A percentile compares a stretch with the other conserved stretches of the same genome.
phyloP scores from a whole-genome alignment of 768 basidiomycete genomes.

The Postia placenta region DNA sequence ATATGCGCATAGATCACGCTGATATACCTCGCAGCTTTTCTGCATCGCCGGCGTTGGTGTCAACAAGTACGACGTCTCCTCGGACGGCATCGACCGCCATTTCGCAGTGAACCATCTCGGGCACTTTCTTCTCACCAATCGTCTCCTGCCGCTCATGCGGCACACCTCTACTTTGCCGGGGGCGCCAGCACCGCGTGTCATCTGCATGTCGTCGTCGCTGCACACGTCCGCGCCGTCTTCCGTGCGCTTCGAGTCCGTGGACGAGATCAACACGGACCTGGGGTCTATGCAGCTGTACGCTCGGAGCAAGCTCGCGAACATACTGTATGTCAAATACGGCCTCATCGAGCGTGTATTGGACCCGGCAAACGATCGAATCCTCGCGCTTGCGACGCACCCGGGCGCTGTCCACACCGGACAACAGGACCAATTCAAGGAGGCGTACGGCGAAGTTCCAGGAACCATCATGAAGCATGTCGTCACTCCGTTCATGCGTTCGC shows the following conservation, averaged over 20 bases:
- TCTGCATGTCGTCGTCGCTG: slow-evolving; percentile 33
- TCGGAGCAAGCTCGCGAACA: slow-evolving; percentile 36
- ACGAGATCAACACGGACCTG: slow-evolving; percentile 31
- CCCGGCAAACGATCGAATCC: slow-evolving; percentile 12
- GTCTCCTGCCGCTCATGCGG: slow-evolving; percentile 32
- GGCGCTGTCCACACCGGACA: slow-evolving; percentile 24
- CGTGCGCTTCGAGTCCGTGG: slow-evolving; percentile 27
- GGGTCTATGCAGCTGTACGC: slow-evolving; percentile 29
- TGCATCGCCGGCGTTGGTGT: slow-evolving; percentile 25
- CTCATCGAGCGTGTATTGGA: slow-evolving; percentile 22
- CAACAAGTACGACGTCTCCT: slow-evolving; percentile 18
- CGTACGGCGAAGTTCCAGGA: slow-evolving; percentile 20
- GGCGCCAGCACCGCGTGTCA: slow-evolving; percentile 30
- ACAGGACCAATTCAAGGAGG: slow-evolving; percentile 23
- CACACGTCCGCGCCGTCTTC: slow-evolving; percentile 30
- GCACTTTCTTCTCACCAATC: slow-evolving; percentile 37
- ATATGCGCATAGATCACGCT: slow-evolving; percentile 6
- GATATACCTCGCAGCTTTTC: no score
- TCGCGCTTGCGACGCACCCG: slow-evolving; percentile 23
- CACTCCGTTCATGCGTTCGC: slow-evolving; percentile 23
- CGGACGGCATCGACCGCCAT: slow-evolving; percentile 23
- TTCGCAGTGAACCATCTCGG: slow-evolving; percentile 31
- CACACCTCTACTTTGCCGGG: slow-evolving; percentile 24
- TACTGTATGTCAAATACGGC: slow-evolving; percentile 30
- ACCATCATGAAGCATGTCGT: slow-evolving; percentile 16